Percentiles rank a stretch among this genome's conserved stretches.
These are phyloP conservation scores for Podospora appendiculata DNA, from an alignment of 495 filamentous ascomycete species.

Conservation along the genomic window DNA sequence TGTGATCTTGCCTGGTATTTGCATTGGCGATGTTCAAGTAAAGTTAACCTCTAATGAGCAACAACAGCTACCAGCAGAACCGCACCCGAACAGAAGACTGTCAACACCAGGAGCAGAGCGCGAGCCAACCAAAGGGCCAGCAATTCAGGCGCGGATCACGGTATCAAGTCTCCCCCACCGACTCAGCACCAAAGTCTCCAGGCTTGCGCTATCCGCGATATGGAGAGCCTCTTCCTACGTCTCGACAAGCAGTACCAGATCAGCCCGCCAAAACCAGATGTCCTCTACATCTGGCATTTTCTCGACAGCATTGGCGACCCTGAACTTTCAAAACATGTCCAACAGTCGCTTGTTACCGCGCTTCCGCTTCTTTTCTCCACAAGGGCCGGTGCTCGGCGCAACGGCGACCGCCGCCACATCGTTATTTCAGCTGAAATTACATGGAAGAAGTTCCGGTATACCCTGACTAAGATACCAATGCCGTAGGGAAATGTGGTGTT, in stretches of 20 bases:
- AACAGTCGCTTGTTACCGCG: slow-evolving; percentile 8
- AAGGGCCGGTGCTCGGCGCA: background rate
- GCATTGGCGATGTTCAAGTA: background rate
- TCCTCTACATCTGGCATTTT: slow-evolving; percentile 18
- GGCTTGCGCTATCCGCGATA: no score
- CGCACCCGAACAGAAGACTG: no score
- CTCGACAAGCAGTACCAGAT: background rate
- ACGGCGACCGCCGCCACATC: slow-evolving; percentile 2
- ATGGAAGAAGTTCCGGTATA: slow-evolving; percentile 13
- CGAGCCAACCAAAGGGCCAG: no score
- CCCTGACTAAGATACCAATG: background rate
- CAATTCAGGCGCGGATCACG: no score
- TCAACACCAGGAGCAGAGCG: no score
- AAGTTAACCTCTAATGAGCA: no score
- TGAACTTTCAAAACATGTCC: slow-evolving; percentile 14
- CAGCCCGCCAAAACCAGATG: slow-evolving; percentile 13
- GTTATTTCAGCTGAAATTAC: slow-evolving; percentile 10
- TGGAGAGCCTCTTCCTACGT: no score
- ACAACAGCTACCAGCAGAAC: no score
- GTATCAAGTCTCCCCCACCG: no score
- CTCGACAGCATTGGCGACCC: slow-evolving; percentile 11
- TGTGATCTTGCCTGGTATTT: background rate
- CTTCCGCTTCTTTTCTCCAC: slow-evolving; percentile 8
- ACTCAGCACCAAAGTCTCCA: no score
- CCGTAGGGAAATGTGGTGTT: background rate